These are phyloP conservation scores for Syzygium oleosum DNA, from an alignment of 345 rosid genomes.

Conservation along the genomic window DNA sequence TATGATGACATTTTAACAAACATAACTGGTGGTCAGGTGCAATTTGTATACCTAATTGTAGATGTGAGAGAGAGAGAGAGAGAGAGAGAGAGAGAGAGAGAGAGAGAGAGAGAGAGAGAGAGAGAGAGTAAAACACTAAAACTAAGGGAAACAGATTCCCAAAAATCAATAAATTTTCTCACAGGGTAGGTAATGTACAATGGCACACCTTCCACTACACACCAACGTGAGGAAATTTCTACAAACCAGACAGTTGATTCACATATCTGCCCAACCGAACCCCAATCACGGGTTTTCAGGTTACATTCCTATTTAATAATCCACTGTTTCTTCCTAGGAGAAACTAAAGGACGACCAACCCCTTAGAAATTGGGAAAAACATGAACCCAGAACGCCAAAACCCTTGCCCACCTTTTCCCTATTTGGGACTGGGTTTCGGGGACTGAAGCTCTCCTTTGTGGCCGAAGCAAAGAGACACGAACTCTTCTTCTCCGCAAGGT, in stretches of 20 bases:
- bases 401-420: background rate
- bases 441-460: background rate
- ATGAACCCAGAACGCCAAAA: background rate
- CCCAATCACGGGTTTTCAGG: background rate
- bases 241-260: background rate
- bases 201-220: background rate
- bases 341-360: no score
- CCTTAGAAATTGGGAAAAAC: background rate
- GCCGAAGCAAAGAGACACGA: constrained; percentile 24
- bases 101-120: background rate
- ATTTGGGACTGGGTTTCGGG: background rate
- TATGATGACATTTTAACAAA: background rate
- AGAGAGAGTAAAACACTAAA: background rate
- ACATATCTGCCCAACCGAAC: background rate
- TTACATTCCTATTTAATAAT: no score
- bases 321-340: no score
- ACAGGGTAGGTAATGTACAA: background rate
- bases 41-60: background rate
- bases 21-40: background rate
- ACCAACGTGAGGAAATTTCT: background rate
- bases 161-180: background rate
- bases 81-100: background rate
- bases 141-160: background rate
- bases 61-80: background rate
- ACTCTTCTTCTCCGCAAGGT: constrained; percentile 38